phyloP scores from a whole-genome alignment of 257 asterid genomes.

The Nicotiana obtusifolia region DNA sequence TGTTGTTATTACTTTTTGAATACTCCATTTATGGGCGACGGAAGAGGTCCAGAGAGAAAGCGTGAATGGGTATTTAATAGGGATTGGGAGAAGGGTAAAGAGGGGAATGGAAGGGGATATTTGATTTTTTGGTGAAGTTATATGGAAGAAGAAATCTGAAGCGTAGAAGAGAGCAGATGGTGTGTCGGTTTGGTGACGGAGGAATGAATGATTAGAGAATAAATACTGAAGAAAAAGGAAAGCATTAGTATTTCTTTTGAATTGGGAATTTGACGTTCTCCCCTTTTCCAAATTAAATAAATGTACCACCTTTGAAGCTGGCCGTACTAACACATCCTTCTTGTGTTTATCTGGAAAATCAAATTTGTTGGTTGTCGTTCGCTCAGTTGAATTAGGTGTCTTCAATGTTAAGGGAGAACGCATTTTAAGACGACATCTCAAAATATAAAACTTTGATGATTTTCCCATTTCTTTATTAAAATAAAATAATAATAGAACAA shows the following conservation, averaged over 20 bases:
- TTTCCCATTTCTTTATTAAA: too few relatives aligned
- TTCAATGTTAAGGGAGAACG: too few relatives aligned
- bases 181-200: background rate
- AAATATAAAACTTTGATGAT: too few relatives aligned
- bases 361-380: too few relatives aligned
- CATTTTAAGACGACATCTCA: too few relatives aligned
- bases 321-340: background rate
- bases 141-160: constrained; percentile 2
- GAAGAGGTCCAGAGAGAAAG: background rate
- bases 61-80: background rate
- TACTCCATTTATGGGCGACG: constrained; percentile 21
- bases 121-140: background rate
- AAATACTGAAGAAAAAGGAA: background rate
- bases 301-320: background rate
- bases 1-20: constrained; percentile 8
- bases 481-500: too few relatives aligned
- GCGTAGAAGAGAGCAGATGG: constrained; percentile 20
- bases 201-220: background rate
- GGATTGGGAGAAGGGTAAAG: background rate
- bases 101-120: too few relatives aligned
- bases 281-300: background rate
- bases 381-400: too few relatives aligned
- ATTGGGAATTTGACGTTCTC: background rate
- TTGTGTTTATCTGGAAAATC: too few relatives aligned
- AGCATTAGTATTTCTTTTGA: background rate